Percentiles rank a stretch among this genome's conserved stretches.
Conservation (phyloP, 2,329 filamentous ascomycete species). For the Pyrenophora seminiperda region DNA sequence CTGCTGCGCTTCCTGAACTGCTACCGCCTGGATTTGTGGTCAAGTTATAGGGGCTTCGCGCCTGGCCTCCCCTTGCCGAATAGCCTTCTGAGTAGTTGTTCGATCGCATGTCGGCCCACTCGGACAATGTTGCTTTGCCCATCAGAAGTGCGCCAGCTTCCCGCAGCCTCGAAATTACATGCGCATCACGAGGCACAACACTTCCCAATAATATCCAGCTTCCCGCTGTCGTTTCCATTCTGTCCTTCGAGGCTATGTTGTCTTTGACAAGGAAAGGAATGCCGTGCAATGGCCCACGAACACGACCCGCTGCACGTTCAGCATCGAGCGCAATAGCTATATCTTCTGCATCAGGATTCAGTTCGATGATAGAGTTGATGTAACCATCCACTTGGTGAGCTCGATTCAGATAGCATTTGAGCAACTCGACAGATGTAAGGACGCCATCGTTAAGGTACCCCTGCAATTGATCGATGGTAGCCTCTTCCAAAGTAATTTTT, state of each 20-base stretch:
- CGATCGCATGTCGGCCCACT: slow-evolving; percentile 64
- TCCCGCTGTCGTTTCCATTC: slow-evolving; percentile 75
- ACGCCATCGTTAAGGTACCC: slow-evolving; percentile 57
- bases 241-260: slow-evolving; percentile 61
- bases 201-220: slow-evolving; percentile 69
- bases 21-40: slow-evolving; percentile 70
- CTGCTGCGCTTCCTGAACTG: slow-evolving; percentile 68
- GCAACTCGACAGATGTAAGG: slow-evolving; percentile 28
- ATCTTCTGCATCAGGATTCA: slow-evolving; percentile 68
- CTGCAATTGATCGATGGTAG: slow-evolving; percentile 71
- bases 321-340: slow-evolving; percentile 67
- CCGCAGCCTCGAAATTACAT: slow-evolving; percentile 65
- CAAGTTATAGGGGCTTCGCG: slow-evolving; percentile 65
- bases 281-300: slow-evolving; percentile 72
- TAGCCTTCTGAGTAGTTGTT: slow-evolving; percentile 45
- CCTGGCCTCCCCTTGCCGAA: slow-evolving; percentile 40
- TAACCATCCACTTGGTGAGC: slow-evolving; percentile 68
- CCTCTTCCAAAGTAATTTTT: slow-evolving; percentile 68
- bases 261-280: slow-evolving; percentile 79
- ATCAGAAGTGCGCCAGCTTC: slow-evolving; percentile 70
- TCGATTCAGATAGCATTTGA: slow-evolving; percentile 57
- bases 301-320: slow-evolving; percentile 61
- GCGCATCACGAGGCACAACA: slow-evolving; percentile 69
- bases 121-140: slow-evolving; percentile 70
- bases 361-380: slow-evolving; percentile 66